phyloP scores from a whole-genome alignment of 2,329 filamentous ascomycete species.

The Pestalotiopsis fici region DNA sequence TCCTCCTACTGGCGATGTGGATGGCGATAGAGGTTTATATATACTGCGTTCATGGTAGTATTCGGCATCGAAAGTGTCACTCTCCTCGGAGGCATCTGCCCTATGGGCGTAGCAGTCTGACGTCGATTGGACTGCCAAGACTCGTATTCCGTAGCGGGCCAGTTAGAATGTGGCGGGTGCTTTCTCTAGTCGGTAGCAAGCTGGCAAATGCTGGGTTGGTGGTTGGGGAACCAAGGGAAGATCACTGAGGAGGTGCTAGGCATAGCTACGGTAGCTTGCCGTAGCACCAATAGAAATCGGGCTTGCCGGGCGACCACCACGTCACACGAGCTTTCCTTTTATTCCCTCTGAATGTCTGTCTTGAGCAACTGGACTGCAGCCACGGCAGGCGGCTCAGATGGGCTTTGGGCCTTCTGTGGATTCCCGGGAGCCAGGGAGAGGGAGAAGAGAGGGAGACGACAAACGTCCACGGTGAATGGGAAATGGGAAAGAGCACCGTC shows the following conservation, averaged over 20 bases:
- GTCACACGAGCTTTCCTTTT: background rate
- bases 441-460: too few relatives aligned
- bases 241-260: background rate
- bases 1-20: background rate
- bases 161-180: background rate
- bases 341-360: background rate
- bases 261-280: background rate
- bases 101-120: conserved; percentile 3
- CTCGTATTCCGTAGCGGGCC: background rate
- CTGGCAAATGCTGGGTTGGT: background rate
- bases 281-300: background rate
- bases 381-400: background rate
- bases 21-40: background rate
- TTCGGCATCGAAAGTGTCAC: background rate
- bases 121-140: conserved; percentile 1
- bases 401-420: background rate
- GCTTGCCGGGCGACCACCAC: background rate
- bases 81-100: background rate
- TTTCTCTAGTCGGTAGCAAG: background rate
- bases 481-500: background rate
- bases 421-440: background rate
- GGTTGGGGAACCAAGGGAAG: background rate
- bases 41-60: background rate
- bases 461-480: too few relatives aligned
- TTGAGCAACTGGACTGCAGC: background rate